phyloP scores from a whole-genome alignment of 148 eudicot species.

The Rhododendron mucronatum region DNA sequence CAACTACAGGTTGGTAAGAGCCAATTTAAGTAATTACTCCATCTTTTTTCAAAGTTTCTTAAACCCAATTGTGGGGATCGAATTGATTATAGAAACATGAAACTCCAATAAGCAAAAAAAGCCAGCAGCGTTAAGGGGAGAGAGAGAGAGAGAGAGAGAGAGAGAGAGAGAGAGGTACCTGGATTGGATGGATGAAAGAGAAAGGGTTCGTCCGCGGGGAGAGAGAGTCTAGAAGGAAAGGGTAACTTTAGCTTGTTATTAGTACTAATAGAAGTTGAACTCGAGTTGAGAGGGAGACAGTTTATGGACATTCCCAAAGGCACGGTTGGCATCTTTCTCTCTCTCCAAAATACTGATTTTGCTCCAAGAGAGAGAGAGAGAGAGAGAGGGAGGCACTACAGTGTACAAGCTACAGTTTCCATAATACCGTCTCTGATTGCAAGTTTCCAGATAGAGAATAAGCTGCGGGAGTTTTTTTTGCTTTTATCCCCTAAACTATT shows the following conservation, averaged over 20 bases:
- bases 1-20: no score
- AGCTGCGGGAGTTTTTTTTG: no score
- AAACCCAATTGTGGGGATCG: no score
- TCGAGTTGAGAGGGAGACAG: constrained; percentile 8
- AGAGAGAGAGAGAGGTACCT: constrained; percentile 17
- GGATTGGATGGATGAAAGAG: constrained; percentile 18
- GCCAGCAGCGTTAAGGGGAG: no score
- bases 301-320: constrained; percentile 20
- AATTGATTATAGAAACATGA: no score
- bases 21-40: no score
- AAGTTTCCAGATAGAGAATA: neutral
- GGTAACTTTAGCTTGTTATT: neutral
- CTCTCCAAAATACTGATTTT: neutral
- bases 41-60: no score
- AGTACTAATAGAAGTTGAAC: neutral
- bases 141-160: neutral
- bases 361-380: neutral
- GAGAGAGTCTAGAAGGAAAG: constrained; percentile 7
- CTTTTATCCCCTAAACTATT: no score
- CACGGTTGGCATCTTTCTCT: constrained; percentile 33
- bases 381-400: neutral
- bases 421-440: neutral
- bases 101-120: no score
- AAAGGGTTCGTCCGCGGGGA: constrained; percentile 1
- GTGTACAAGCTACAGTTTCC: neutral